Conservation (phyloP, 176 grass and related monocot genomes). For the Tillandsia fasciculata region DNA sequence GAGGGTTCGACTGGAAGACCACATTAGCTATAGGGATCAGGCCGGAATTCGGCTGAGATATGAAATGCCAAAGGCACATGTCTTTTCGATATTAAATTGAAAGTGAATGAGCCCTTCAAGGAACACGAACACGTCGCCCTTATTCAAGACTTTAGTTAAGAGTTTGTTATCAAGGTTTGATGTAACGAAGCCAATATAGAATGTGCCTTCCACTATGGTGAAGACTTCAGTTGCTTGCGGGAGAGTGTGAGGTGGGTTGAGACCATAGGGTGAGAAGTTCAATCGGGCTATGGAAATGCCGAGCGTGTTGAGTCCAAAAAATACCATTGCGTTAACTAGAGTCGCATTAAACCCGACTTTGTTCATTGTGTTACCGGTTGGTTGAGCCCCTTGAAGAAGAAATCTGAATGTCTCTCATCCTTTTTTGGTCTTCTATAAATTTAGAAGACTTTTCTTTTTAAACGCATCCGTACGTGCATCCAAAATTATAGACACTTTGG, state of each 20-base stretch:
- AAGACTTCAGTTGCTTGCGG: constrained; percentile 28
- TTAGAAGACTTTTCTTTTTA: too few relatives aligned
- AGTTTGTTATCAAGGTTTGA: constrained; percentile 15
- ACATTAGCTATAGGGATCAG: constrained; percentile 1
- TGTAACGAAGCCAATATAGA: constrained; percentile 31
- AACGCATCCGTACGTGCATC: background rate
- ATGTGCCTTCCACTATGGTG: constrained; percentile 11
- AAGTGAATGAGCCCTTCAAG: constrained; percentile 31
- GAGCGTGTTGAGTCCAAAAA: constrained; percentile 17
- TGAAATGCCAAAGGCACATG: constrained; percentile 7
- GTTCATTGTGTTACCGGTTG: constrained; percentile 17
- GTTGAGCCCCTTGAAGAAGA: constrained; percentile 25
- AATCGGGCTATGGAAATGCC: constrained; percentile 24
- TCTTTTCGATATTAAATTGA: constrained; percentile 14
- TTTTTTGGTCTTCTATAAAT: too few relatives aligned
- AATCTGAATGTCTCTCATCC: background rate
- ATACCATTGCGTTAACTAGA: background rate
- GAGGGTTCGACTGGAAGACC: constrained; percentile 11
- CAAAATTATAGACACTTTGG: too few relatives aligned
- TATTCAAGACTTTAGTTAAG: constrained; percentile 31
- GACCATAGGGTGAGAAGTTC: constrained; percentile 24
- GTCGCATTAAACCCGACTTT: constrained; percentile 22
- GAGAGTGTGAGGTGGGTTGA: constrained; percentile 29
- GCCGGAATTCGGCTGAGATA: constrained; percentile 27
- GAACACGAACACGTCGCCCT: constrained; percentile 36